Conservation (phyloP, 768 basidiomycete species). For the Lactarius hatsudake region DNA sequence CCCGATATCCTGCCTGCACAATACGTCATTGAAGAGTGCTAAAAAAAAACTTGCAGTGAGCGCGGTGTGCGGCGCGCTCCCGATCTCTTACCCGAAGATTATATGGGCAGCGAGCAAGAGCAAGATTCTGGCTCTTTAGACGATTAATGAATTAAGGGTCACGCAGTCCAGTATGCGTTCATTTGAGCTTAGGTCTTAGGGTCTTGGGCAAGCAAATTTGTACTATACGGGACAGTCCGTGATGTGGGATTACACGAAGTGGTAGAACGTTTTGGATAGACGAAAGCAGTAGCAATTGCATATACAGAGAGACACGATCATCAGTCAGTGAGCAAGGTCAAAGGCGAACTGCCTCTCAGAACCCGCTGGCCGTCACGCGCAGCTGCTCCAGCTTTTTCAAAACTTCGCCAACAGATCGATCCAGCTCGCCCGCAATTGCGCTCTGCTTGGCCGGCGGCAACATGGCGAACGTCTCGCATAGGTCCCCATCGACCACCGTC, state of each 20-base stretch:
- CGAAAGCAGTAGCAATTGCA: background rate
- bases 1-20: background rate
- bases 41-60: slow-evolving; percentile 25
- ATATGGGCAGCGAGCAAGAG: slow-evolving; percentile 22
- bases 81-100: slow-evolving; percentile 29
- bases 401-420: slow-evolving; percentile 89
- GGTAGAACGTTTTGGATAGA: background rate
- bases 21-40: background rate
- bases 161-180: background rate
- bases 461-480: slow-evolving; percentile 89
- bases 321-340: background rate
- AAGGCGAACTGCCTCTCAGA: slow-evolving; percentile 42
- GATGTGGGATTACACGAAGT: background rate
- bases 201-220: background rate
- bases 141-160: background rate
- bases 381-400: slow-evolving; percentile 95
- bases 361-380: slow-evolving; percentile 82
- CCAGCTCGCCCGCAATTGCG: slow-evolving; percentile 85
- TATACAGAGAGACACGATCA: background rate
- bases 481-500: slow-evolving; percentile 91
- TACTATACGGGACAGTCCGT: background rate
- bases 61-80: slow-evolving; percentile 30
- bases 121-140: background rate
- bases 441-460: slow-evolving; percentile 85
- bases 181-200: background rate